phyloP scores from a whole-genome alignment of 495 filamentous ascomycete species.

The Penicillium waksmanii region DNA sequence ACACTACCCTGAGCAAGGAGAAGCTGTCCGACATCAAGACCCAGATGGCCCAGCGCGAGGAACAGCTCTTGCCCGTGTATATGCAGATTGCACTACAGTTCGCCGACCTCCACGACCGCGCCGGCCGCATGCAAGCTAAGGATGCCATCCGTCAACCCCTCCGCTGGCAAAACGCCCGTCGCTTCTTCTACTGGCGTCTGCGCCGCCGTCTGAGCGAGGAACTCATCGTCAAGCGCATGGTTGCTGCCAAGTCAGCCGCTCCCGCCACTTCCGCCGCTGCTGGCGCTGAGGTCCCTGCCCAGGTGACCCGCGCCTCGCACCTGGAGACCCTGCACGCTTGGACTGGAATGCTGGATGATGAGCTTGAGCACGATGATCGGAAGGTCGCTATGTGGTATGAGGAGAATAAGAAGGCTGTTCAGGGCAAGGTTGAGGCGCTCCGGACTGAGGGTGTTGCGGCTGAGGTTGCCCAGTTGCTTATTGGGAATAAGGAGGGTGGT shows the following conservation, averaged over 20 bases:
- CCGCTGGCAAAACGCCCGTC: slow-evolving; percentile 84
- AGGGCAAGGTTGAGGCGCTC: slow-evolving; percentile 76
- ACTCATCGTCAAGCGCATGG: slow-evolving; percentile 88
- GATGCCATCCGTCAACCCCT: slow-evolving; percentile 83
- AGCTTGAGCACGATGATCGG: slow-evolving; percentile 74
- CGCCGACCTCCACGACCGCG: slow-evolving; percentile 95
- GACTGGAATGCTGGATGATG: slow-evolving; percentile 65
- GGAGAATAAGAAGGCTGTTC: slow-evolving; percentile 83
- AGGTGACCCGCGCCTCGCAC: slow-evolving; percentile 56
- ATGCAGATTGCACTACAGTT: slow-evolving; percentile 92
- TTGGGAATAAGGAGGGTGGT: slow-evolving; percentile 73
- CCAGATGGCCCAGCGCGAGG: slow-evolving; percentile 86
- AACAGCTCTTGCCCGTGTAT: slow-evolving; percentile 88
- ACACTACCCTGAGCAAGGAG: slow-evolving; percentile 70
- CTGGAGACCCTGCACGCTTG: slow-evolving; percentile 75
- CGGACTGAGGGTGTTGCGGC: slow-evolving; percentile 75
- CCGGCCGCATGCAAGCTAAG: slow-evolving; percentile 98
- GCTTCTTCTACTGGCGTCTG: slow-evolving; percentile 99
- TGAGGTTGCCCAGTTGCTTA: slow-evolving; percentile 78
- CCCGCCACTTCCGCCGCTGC: slow-evolving; percentile 45
- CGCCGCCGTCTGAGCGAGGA: slow-evolving; percentile 97
- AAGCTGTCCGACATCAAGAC: slow-evolving; percentile 77
- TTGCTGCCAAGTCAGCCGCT: slow-evolving; percentile 50
- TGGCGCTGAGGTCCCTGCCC: slow-evolving; percentile 5
- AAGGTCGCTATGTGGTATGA: slow-evolving; percentile 96